phyloP scores from a whole-genome alignment of 805 yeast species.

The Kuraishia piskuri region DNA sequence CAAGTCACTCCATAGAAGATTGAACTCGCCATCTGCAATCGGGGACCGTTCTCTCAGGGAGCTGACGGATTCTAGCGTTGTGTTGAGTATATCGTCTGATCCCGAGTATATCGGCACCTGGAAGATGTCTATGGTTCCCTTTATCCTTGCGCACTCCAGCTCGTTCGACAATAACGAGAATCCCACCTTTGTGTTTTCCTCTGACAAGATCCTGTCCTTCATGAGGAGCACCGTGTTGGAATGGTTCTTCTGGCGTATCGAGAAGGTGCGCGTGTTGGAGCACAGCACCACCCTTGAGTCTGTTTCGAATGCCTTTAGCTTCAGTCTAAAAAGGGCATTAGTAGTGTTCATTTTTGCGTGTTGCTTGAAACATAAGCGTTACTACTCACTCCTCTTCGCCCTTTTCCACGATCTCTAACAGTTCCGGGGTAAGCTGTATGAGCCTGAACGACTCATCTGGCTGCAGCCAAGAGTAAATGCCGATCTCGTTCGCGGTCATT shows the following conservation, averaged over 20 bases:
- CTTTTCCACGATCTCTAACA: conserved; percentile 29
- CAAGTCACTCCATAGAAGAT: conserved; percentile 36
- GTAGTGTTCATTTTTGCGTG: conserved; percentile 8
- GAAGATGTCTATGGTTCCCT: conserved; percentile 23
- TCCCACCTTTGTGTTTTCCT: conserved; percentile 21
- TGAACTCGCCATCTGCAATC: conserved; percentile 48
- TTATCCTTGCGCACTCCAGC: conserved; percentile 25
- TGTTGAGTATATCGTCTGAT: not conserved
- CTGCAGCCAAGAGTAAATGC: conserved; percentile 16
- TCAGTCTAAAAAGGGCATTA: conserved; percentile 5
- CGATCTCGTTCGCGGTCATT: conserved; percentile 9
- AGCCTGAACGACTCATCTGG: conserved; percentile 33
- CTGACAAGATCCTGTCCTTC: conserved; percentile 16
- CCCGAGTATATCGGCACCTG: conserved; percentile 30
- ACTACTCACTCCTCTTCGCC: conserved; percentile 4
- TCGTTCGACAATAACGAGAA: conserved; percentile 24
- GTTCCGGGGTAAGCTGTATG: conserved; percentile 43
- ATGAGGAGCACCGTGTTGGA: conserved; percentile 71
- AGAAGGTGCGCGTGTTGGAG: conserved; percentile 49
- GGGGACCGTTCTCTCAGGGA: conserved; percentile 36
- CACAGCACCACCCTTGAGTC: conserved; percentile 49
- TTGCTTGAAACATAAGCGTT: conserved; percentile 19
- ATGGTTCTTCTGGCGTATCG: conserved; percentile 72
- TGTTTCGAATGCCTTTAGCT: conserved; percentile 25
- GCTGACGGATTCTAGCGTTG: conserved; percentile 15